Base-by-base conservation (phyloP, 805 yeast genomes). In the Torulaspora franciscae region DNA sequence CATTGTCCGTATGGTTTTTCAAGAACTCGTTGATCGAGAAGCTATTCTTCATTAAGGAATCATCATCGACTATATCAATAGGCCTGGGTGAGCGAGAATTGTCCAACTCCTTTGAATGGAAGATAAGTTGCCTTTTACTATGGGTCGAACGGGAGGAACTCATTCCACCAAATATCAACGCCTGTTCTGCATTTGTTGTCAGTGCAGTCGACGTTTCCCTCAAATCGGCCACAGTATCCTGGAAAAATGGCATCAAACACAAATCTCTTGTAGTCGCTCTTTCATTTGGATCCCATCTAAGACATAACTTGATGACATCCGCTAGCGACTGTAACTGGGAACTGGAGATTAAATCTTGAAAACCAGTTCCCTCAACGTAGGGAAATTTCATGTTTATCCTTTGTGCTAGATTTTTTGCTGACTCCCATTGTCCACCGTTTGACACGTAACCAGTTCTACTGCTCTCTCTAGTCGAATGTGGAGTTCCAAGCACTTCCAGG, bases 211-310 rank as follows among this genome's bases (percentile, higher is more conserved):
- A n/a, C 19, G 25, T 27, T 11, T 37, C 47, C 11, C 38, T 42
- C 8, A 30, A 23, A 30, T 40, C 40, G 17, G 46, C 46, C 11
- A 68, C 60, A 2, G 83, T 70, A 13, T 70, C 70, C 40, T 65
- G 63, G 62, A 85, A 85, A 59, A 79, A 85, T 0, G 73, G 66
- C 76, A 77, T 69, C 11, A 64, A 40, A 47, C 79, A 68, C 25
- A 85, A 52, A 7, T 64, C 63, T 1, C 69, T 69, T 1, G 75
- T 83, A 30, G 75, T 73, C 0, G 78, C 74, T 52, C 95, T 72
- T n/a, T 64, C 59, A n/a, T 65, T 62, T 1, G 96, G 95, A 64
- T 87, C 81, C 96, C 96, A 89, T 40, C 73, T 67, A 27, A 89
- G 68, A 73, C 74, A 47, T 67, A 67, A 42, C 64, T 72, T 53